These are phyloP conservation scores for Oryza coarctata DNA, from an alignment of 176 grass and related monocot genomes.

Conservation along the genomic window DNA sequence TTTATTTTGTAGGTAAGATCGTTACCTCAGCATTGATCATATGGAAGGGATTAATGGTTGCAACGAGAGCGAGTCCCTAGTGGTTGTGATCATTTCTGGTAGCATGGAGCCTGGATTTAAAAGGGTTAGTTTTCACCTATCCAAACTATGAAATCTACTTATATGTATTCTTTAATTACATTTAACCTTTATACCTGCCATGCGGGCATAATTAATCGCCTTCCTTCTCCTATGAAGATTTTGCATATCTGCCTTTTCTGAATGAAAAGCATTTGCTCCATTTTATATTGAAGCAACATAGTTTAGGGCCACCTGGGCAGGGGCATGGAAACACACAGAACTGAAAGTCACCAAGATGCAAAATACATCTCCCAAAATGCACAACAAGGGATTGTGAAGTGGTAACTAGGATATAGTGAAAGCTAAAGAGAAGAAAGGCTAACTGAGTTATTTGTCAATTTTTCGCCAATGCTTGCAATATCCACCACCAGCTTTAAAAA, in stretches of 20 bases:
- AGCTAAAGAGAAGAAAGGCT: background rate
- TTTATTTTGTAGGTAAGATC: constrained; percentile 52
- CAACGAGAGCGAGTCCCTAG: constrained; percentile 57
- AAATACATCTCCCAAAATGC: too few species aligned
- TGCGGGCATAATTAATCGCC: background rate
- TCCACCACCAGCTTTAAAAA: background rate
- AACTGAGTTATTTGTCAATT: background rate
- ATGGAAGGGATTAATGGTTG: constrained; percentile 61
- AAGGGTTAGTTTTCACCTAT: constrained; percentile 35
- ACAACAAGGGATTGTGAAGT: background rate
- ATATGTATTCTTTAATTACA: background rate
- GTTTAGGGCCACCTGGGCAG: background rate
- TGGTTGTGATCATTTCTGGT: constrained; percentile 66
- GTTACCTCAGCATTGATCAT: constrained; percentile 61
- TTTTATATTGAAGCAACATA: background rate
- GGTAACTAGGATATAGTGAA: background rate
- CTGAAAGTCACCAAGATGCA: background rate
- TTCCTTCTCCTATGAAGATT: background rate
- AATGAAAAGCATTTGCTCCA: background rate
- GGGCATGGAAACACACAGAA: background rate
- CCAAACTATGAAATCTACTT: background rate
- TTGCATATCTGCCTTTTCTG: background rate
- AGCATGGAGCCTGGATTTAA: constrained; percentile 78
- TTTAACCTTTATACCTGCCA: background rate
- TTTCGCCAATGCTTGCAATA: background rate